phyloP scores from a whole-genome alignment of 83 land plant genomes.

The Thuja plicata region DNA sequence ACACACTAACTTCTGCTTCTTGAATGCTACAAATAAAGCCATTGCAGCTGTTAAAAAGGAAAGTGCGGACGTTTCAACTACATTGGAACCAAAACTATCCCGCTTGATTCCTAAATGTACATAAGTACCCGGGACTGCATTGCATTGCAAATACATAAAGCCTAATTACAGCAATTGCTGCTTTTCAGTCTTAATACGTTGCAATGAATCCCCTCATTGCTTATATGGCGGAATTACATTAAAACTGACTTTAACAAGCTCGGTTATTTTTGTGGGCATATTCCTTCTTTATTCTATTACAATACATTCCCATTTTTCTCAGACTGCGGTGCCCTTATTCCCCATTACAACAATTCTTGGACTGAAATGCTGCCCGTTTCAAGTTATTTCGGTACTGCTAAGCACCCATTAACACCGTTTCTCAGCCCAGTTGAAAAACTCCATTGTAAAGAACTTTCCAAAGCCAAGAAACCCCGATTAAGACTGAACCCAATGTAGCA shows the following conservation, averaged over 20 bases:
- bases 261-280: neutral
- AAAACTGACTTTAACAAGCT: neutral
- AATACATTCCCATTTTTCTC: neutral
- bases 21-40: neutral
- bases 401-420: neutral
- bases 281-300: neutral
- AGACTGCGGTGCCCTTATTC: neutral
- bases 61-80: neutral
- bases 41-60: neutral
- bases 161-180: neutral
- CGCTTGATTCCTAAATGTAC: neutral
- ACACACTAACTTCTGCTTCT: neutral
- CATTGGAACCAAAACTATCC: neutral
- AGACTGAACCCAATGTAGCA: neutral
- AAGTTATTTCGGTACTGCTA: neutral
- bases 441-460: neutral
- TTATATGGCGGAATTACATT: neutral
- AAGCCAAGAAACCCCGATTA: neutral
- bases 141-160: neutral
- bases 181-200: neutral
- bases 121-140: neutral
- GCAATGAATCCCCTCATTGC: neutral
- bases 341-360: neutral
- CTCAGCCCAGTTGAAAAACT: neutral
- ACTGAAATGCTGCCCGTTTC: neutral